Evolutionary conservation across 2,329 filamentous ascomycete species (phyloP), one percentile per base, ranked within the genome.

Genomic region (Alternaria atra): DNA sequence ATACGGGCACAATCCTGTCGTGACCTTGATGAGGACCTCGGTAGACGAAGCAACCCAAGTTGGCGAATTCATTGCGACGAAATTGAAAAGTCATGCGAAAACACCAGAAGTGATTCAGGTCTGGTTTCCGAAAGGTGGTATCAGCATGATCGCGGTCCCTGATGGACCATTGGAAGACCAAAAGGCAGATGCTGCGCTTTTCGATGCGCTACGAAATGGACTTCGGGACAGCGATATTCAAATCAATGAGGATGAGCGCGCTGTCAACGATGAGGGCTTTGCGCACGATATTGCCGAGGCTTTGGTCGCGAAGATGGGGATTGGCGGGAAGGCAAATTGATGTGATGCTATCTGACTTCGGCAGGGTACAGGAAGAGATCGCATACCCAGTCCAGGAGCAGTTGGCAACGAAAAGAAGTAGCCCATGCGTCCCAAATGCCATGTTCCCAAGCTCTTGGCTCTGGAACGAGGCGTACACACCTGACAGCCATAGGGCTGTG

Each of bases 1-100:
- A n/a, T 84, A 86, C 66, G 85, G 87, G 69, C 90, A 92, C 71
- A 92, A 91, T 69, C 83, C 87, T 0, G 83, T 84, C 0, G 86
- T 91, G 0, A 92, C 90, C 0, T 70, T 92, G 32, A 87, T 92
- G 83, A 80, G 90, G 23, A 89, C 89, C 0, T 87, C 81, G 0
- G 68, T 75, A n/a, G 81, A 85, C 2, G 89, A 92, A 70, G 86
- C 84, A 61, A 66, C 58, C 25, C 71, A 80, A 43, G 81, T 91
- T n/a, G 89, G 85, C 1, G 67, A 72, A 1, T 86, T 86, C 52
- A 85, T 91, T 42, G 84, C 81, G 1, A 69, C 74, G 10, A 89
- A 88, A 70, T 75, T 91, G 37, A 80, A 66, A 37, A 68, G 69
- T 0, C 72, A 78, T 50, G 78, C 81, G 0, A 77, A 63, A n/a